Conservation (phyloP, 2,329 filamentous ascomycete species). For the Boeremia exigua region DNA sequence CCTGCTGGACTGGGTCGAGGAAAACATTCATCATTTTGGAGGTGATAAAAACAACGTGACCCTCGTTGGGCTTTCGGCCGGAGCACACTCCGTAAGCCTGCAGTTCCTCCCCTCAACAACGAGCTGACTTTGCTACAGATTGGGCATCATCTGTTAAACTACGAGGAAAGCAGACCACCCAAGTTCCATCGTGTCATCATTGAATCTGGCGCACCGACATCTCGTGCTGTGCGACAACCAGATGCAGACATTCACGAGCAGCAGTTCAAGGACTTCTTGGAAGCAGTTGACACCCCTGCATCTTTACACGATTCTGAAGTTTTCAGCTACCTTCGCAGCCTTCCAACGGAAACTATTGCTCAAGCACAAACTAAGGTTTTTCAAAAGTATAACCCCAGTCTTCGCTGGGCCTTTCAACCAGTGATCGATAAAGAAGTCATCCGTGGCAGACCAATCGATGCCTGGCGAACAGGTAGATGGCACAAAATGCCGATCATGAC, state of each 20-base stretch:
- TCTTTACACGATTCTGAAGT: not conserved
- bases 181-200: conserved; percentile 57
- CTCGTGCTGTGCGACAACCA: conserved; percentile 54
- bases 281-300: conserved; percentile 44
- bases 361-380: conserved; percentile 53
- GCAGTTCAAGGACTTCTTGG: conserved; percentile 54
- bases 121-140: conserved; percentile 48
- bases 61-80: conserved; percentile 27
- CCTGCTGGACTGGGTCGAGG: conserved; percentile 53
- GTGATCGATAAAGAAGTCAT: conserved; percentile 67
- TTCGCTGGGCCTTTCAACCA: conserved; percentile 63
- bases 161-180: conserved; percentile 38
- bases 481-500: conserved; percentile 69
- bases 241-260: conserved; percentile 50
- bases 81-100: conserved; percentile 22
- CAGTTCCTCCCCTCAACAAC: accelerated
- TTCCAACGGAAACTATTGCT: conserved; percentile 46
- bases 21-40: conserved; percentile 43
- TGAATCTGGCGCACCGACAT: conserved; percentile 56
- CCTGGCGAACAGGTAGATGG: conserved; percentile 61
- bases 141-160: conserved; percentile 69
- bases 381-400: conserved; percentile 54
- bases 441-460: conserved; percentile 62
- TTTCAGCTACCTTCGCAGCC: conserved; percentile 43
- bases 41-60: conserved; percentile 32